Percentiles rank a stretch among this genome's conserved stretches.
Evolutionary conservation across 192 early-diverging fungal genomes (phyloP).

Genomic region (Backusella parvicylindrica): DNA sequence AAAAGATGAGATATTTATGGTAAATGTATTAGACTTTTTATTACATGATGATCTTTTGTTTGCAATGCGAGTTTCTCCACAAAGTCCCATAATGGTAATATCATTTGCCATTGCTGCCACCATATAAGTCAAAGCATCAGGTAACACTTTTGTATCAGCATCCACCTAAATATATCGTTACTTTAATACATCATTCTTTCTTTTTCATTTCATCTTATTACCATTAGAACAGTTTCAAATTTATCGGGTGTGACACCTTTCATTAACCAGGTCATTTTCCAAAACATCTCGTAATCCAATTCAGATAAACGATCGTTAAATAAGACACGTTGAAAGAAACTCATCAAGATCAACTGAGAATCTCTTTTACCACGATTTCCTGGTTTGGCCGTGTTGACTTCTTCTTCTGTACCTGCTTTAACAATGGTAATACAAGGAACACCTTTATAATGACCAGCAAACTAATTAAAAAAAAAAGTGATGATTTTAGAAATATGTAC

Average conservation of each 20-base stretch:
- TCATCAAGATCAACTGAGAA: slow-evolving; percentile 87
- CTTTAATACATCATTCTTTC: too few species aligned
- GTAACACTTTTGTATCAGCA: slow-evolving; percentile 84
- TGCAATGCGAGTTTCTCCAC: slow-evolving; percentile 95
- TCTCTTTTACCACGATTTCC: slow-evolving; percentile 97
- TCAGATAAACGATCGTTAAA: slow-evolving; percentile 87
- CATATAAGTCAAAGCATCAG: slow-evolving; percentile 80
- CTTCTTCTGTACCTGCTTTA: slow-evolving; percentile 68
- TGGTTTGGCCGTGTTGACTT: slow-evolving; percentile 62
- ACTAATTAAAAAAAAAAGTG: slow-evolving; percentile 30
- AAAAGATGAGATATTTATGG: too few species aligned
- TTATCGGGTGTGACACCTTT: slow-evolving; percentile 85
- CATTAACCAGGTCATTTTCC: slow-evolving; percentile 67
- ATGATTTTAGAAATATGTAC: not conserved
- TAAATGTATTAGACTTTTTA: too few species aligned
- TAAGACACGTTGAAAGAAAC: slow-evolving; percentile 77
- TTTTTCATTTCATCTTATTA: too few species aligned
- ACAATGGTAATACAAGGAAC: slow-evolving; percentile 68
- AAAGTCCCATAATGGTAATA: slow-evolving; percentile 89
- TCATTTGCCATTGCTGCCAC: slow-evolving; percentile 92
- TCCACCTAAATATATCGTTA: slow-evolving; percentile 49
- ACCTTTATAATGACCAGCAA: slow-evolving; percentile 72
- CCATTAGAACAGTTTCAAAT: slow-evolving; percentile 78
- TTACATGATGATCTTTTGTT: slow-evolving; percentile 85
- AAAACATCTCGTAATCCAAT: slow-evolving; percentile 90